Percentiles rank a stretch among this genome's conserved stretches.
These are phyloP conservation scores for Geotrichum histeridarum DNA, from an alignment of 1,139 yeast genomes.

Conservation along the genomic window DNA sequence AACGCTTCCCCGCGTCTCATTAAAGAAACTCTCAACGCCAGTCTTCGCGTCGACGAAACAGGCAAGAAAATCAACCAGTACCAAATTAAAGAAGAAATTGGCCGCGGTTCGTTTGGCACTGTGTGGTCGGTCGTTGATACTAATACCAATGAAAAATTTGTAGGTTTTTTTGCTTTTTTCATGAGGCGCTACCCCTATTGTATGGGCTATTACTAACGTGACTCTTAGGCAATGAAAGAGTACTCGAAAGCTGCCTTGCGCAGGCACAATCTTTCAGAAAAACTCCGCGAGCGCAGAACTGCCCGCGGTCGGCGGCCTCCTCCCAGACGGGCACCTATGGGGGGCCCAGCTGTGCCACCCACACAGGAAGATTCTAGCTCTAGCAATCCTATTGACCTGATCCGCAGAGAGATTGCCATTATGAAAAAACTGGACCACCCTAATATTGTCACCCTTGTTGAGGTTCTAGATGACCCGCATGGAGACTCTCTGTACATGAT, in stretches of 20 bases:
- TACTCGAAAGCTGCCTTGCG: conserved; percentile 39
- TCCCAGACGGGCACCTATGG: background rate
- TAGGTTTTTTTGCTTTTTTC: conserved; percentile 3
- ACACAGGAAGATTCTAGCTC: conserved; percentile 5
- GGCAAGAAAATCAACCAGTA: conserved; percentile 45
- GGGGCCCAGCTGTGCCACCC: background rate
- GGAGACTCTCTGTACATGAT: conserved; percentile 66
- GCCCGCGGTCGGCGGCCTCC: conserved; percentile 10
- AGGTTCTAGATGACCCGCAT: conserved; percentile 69
- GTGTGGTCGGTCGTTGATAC: conserved; percentile 79
- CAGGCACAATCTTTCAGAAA: conserved; percentile 34
- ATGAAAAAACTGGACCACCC: conserved; percentile 75
- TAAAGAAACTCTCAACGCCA: conserved; percentile 40
- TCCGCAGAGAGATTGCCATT: conserved; percentile 78
- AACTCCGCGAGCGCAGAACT: conserved; percentile 14
- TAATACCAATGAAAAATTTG: conserved; percentile 40
- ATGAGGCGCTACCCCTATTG: too few relatives aligned
- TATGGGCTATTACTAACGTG: background rate
- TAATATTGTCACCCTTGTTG: conserved; percentile 79
- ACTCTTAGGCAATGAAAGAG: conserved; percentile 65
- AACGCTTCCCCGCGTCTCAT: conserved; percentile 35
- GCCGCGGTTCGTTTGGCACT: conserved; percentile 86
- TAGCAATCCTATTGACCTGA: conserved; percentile 31
- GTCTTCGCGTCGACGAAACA: conserved; percentile 33
- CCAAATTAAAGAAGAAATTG: conserved; percentile 57